Evolutionary conservation across 1,284 basidiomycete species (phyloP).

Genomic region (Leucoagaricus sp.): DNA sequence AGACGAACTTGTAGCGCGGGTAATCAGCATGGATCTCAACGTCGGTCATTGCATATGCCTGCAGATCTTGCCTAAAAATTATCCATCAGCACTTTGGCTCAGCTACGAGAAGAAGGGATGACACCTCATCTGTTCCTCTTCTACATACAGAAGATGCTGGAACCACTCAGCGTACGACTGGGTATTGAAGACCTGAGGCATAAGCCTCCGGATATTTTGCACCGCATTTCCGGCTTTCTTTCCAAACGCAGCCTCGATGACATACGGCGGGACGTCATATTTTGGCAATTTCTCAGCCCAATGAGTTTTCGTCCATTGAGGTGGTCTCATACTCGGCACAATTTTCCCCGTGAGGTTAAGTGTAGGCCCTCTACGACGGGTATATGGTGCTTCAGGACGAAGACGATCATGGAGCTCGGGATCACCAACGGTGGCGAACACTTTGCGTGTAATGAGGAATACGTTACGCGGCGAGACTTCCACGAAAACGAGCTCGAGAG

Average conservation of each 20-base stretch:
- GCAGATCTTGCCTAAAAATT: constrained; percentile 41
- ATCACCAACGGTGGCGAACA: constrained; percentile 42
- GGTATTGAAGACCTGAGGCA: constrained; percentile 34
- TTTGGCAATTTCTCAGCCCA: constrained; percentile 29
- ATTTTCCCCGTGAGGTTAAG: constrained; percentile 27
- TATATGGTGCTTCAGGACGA: constrained; percentile 39
- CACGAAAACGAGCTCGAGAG: constrained; percentile 39
- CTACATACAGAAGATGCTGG: constrained; percentile 43
- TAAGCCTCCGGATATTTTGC: constrained; percentile 30
- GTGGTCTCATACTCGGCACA: constrained; percentile 36
- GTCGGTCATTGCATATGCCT: constrained; percentile 41
- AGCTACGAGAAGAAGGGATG: not conserved
- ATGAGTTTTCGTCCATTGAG: constrained; percentile 33
- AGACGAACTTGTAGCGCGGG: constrained; percentile 40
- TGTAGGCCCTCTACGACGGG: constrained; percentile 25
- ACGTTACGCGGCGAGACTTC: constrained; percentile 23
- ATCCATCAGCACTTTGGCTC: not conserved
- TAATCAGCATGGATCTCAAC: constrained; percentile 35
- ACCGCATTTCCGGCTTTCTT: constrained; percentile 22
- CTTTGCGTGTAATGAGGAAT: constrained; percentile 43
- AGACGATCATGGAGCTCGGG: constrained; percentile 40
- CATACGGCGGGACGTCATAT: constrained; percentile 28
- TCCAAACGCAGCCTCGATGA: constrained; percentile 31
- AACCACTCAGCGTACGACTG: constrained; percentile 42
- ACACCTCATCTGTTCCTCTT: constrained; percentile 47